phyloP scores from a whole-genome alignment of 768 basidiomycete genomes.

The Neoboletus magnificus region DNA sequence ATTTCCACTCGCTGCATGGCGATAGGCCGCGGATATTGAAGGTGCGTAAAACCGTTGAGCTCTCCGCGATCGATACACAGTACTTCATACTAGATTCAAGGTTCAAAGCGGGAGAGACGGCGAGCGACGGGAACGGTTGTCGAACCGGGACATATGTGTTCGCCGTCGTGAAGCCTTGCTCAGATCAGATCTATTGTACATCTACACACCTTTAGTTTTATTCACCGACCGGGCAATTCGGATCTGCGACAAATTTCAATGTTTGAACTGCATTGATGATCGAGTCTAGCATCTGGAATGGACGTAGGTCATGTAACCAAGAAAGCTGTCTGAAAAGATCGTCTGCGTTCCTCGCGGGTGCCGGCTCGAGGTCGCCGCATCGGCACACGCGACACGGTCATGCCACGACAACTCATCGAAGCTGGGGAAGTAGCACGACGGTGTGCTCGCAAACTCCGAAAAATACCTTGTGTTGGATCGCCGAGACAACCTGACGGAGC shows the following conservation, averaged over 20 bases:
- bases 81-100: not conserved
- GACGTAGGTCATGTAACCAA: slow-evolving; percentile 13
- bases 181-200: slow-evolving; percentile 19
- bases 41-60: not conserved
- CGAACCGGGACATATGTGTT: not conserved
- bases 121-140: slow-evolving; percentile 23
- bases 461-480: not conserved
- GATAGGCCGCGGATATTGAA: slow-evolving; percentile 7
- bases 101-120: not conserved
- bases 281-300: slow-evolving; percentile 11
- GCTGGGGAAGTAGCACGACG: not conserved
- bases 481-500: not conserved
- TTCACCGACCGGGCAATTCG: slow-evolving; percentile 3
- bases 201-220: not conserved
- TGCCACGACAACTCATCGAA: not conserved
- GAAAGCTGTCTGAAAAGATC: slow-evolving; percentile 8
- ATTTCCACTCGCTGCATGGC: not conserved
- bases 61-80: not conserved
- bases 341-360: not conserved
- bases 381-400: slow-evolving; percentile 15
- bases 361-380: slow-evolving; percentile 24
- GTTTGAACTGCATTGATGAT: not conserved
- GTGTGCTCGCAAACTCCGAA: not conserved
- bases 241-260: slow-evolving; percentile 13
- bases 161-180: slow-evolving; percentile 1